Conservation (phyloP, 805 yeast genomes). For the Huiozyma sinensis region DNA sequence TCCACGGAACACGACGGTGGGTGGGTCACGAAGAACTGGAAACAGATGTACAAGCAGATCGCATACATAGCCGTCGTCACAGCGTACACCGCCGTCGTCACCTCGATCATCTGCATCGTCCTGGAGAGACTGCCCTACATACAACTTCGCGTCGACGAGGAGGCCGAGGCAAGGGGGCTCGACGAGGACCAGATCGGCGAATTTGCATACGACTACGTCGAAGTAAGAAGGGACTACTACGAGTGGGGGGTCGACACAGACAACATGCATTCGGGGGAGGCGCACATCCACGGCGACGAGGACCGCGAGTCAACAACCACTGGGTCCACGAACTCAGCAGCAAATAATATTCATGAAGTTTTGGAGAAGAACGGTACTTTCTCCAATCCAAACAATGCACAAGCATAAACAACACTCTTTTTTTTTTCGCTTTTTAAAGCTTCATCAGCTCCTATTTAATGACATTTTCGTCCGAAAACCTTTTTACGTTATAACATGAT, state of each 20-base stretch:
- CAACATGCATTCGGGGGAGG: slow-evolving; percentile 8
- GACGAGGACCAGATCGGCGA: slow-evolving; percentile 98
- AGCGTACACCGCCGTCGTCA: slow-evolving; percentile 68
- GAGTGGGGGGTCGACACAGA: slow-evolving; percentile 32
- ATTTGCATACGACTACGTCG: slow-evolving; percentile 97
- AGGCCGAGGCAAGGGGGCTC: slow-evolving; percentile 80
- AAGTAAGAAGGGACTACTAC: slow-evolving; percentile 84
- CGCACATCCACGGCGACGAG: background rate
- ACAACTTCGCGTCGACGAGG: slow-evolving; percentile 67
- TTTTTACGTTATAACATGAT: background rate
- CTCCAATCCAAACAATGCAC: background rate
- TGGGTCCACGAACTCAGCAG: background rate
- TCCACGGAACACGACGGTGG: slow-evolving; percentile 80
- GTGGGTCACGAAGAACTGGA: slow-evolving; percentile 83
- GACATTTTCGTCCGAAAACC: background rate
- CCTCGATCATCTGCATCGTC: slow-evolving; percentile 64
- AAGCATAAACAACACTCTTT: background rate
- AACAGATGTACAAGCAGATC: slow-evolving; percentile 82
- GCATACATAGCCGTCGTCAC: slow-evolving; percentile 68
- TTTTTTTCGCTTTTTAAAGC: too few species aligned
- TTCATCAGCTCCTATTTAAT: background rate
- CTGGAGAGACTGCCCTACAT: slow-evolving; percentile 75
- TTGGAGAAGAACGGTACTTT: background rate
- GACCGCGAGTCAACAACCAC: slow-evolving; percentile 1
- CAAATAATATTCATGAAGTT: background rate